Conservation (phyloP, 768 basidiomycete species). For the Lenzites betulinus region DNA sequence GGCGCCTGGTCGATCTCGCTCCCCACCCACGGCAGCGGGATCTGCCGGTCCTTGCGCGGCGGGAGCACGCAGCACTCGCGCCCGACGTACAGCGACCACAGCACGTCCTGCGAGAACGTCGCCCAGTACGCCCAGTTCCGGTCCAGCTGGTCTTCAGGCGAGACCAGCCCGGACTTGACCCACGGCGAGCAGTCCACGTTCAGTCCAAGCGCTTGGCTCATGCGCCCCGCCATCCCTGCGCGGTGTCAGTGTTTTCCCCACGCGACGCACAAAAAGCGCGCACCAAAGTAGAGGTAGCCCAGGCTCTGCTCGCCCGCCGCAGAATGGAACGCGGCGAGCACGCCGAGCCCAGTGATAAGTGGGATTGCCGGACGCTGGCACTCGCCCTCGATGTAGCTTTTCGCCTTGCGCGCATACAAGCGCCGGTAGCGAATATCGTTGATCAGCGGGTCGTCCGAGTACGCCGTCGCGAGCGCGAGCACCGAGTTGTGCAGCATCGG, state of each 20-base stretch:
- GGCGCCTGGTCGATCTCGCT: conserved; percentile 50
- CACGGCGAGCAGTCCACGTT: conserved; percentile 58
- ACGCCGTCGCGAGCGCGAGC: conserved; percentile 45
- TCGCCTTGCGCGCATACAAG: conserved; percentile 40
- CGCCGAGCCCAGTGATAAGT: conserved; percentile 42
- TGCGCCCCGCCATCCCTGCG: conserved; percentile 57
- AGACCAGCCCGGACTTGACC: conserved; percentile 55
- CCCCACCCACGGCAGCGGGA: conserved; percentile 52
- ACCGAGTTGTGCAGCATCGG: conserved; percentile 74
- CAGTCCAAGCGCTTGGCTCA: conserved; percentile 65
- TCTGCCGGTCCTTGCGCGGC: conserved; percentile 38
- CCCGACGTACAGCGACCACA: conserved; percentile 69
- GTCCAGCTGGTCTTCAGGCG: conserved; percentile 53
- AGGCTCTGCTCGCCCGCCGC: conserved; percentile 42
- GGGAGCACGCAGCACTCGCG: conserved; percentile 54
- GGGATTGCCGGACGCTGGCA: conserved; percentile 43
- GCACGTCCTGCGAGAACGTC: conserved; percentile 60
- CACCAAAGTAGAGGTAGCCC: conserved; percentile 47
- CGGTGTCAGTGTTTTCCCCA: background rate
- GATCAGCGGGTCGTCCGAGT: conserved; percentile 39
- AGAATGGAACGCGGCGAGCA: conserved; percentile 43
- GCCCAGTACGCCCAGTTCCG: conserved; percentile 65
- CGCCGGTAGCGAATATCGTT: conserved; percentile 32
- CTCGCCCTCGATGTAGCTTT: conserved; percentile 42
- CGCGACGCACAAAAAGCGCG: background rate